Conservation (phyloP, 1,139 yeast species). For the Yamadazyma mexicana region DNA sequence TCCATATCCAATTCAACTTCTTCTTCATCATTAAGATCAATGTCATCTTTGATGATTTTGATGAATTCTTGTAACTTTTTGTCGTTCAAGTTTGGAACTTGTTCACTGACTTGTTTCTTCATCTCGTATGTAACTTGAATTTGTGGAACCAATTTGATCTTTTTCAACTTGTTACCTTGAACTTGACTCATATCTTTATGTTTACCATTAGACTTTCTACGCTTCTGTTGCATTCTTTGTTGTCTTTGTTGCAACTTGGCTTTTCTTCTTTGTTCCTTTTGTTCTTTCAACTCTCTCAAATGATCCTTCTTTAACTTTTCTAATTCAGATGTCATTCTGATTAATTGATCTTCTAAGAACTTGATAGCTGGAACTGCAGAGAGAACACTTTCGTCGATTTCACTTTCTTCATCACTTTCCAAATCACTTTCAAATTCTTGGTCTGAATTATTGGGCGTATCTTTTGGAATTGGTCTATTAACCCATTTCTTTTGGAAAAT, state of each 20-base stretch:
- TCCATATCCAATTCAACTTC: conserved; percentile 94
- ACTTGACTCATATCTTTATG: conserved; percentile 1
- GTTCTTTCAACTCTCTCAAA: conserved; percentile 57
- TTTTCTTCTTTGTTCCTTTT: conserved; percentile 45
- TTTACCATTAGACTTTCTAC: conserved; percentile 9
- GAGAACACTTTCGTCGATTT: conserved; percentile 69
- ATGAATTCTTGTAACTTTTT: conserved; percentile 82
- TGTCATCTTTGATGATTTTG: conserved; percentile 81
- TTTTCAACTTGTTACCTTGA: conserved; percentile 9
- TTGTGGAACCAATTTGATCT: conserved; percentile 16
- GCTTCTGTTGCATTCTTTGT: conserved; percentile 28
- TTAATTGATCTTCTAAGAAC: conserved; percentile 81
- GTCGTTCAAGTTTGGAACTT: conserved; percentile 76
- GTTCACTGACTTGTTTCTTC: conserved; percentile 92
- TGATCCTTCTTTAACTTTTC: conserved; percentile 72
- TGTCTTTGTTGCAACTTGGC: conserved; percentile 44
- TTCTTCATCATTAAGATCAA: conserved; percentile 77
- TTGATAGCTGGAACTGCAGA: conserved; percentile 84
- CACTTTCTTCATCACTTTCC: conserved; percentile 60
- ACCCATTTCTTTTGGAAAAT: conserved; percentile 88
- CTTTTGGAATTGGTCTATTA: conserved; percentile 79
- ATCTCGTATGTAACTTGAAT: conserved; percentile 79
- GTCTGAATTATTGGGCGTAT: conserved; percentile 44
- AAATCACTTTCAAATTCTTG: conserved; percentile 29
- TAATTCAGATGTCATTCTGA: conserved; percentile 81